Conservation (phyloP, 352 stramenopile genomes). For the Phytophthora foliorum region DNA sequence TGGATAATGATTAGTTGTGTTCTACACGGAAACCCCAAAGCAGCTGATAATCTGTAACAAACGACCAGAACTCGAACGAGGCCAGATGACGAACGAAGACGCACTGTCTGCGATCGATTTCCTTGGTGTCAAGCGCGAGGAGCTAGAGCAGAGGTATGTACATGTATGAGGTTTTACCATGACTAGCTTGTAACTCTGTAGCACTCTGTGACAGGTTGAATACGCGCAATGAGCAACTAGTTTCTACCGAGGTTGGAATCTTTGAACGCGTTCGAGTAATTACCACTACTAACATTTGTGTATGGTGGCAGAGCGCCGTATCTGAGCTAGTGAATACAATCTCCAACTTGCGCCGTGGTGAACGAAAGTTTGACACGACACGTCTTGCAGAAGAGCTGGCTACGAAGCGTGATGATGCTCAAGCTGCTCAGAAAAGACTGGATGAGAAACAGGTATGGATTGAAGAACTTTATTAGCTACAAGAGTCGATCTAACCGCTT, state of each 20-base stretch:
- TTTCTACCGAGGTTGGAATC: conserved; percentile 34
- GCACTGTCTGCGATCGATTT: conserved; percentile 41
- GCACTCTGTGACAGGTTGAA: conserved; percentile 29
- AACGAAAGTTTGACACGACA: conserved; percentile 19
- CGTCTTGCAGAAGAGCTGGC: conserved; percentile 29
- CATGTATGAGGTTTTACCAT: neutral
- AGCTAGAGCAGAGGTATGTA: conserved; percentile 43
- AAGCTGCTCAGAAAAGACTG: conserved; percentile 30
- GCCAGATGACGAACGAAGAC: conserved; percentile 65
- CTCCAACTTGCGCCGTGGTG: conserved; percentile 12
- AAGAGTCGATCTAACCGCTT: conserved; percentile 1
- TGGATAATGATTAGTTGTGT: neutral
- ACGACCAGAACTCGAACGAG: conserved; percentile 50
- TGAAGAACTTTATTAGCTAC: neutral
- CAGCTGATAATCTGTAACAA: conserved; percentile 9
- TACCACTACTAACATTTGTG: conserved; percentile 15
- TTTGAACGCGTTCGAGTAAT: neutral
- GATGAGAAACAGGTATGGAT: conserved; percentile 39
- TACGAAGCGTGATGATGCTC: conserved; percentile 23
- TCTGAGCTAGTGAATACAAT: conserved; percentile 42
- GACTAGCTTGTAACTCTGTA: neutral
- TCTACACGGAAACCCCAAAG: neutral
- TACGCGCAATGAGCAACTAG: conserved; percentile 40
- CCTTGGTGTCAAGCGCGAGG: conserved; percentile 37
- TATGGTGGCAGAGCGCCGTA: conserved; percentile 37